Evolutionary conservation across 352 stramenopile genomes (phyloP).

Genomic region (Globisporangium orthogonon): DNA sequence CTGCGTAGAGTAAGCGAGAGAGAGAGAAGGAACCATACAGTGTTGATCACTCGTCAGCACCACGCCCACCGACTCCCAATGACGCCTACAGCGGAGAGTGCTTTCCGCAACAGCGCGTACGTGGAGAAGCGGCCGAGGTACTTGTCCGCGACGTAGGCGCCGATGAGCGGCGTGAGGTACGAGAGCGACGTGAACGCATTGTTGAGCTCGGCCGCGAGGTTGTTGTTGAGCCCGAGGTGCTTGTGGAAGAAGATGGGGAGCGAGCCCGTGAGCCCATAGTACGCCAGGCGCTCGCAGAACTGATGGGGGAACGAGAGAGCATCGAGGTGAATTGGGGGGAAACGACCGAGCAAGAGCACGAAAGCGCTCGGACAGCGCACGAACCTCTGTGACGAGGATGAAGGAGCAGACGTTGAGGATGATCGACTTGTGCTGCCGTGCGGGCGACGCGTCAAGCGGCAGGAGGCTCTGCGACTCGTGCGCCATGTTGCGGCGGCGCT

Average conservation of each 20-base stretch:
- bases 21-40: too few species aligned
- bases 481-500: background rate
- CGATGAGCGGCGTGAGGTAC: slow-evolving; percentile 79
- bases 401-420: slow-evolving; percentile 85
- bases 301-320: slow-evolving; percentile 9
- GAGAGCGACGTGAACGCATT: slow-evolving; percentile 80
- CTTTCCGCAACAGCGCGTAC: slow-evolving; percentile 19
- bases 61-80: too few species aligned
- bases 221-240: slow-evolving; percentile 66
- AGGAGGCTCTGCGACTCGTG: slow-evolving; percentile 10
- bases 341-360: too few species aligned
- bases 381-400: slow-evolving; percentile 81
- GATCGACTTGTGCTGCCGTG: slow-evolving; percentile 48
- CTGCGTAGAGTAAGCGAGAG: slow-evolving; percentile 9
- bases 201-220: slow-evolving; percentile 84
- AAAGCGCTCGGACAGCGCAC: background rate
- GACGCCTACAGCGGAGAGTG: too few species aligned
- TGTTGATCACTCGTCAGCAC: too few species aligned
- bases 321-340: background rate
- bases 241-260: slow-evolving; percentile 88
- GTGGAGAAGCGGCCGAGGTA: slow-evolving; percentile 74
- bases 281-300: slow-evolving; percentile 81
- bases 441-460: slow-evolving; percentile 4
- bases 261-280: slow-evolving; percentile 78
- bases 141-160: slow-evolving; percentile 75